Evolutionary conservation across 2,329 filamentous ascomycete species (phyloP), one percentile per base, ranked within the genome.

Genomic region (Aspergillus quadrilineatus): DNA sequence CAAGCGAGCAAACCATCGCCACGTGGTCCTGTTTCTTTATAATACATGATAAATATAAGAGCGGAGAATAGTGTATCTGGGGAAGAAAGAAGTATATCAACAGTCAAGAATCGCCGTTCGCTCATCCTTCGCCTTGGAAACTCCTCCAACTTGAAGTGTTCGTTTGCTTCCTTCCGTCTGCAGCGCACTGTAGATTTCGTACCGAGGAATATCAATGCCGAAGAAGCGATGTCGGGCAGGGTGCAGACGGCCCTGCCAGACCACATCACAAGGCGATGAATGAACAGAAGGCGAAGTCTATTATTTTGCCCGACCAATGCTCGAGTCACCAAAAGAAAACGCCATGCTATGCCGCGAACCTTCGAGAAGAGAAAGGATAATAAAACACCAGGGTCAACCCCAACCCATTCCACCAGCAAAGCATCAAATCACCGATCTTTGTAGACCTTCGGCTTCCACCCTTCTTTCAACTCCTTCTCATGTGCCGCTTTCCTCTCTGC

Each of bases 361-460:
- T 51, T 60, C 65, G 53, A 61, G 50, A 58, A 62, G 52, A 58
- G 52, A 49, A 50, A 39, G 50, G 37, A 49, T 37, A 53, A 50
- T 28, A 58, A 50, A 29, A 15, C 32, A 36, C 28, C 17, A 29
- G 34, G 17, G 47, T 50, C 12, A 22, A 41, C 34, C 10, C 34
- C 12, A 9, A 37, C 14, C 34, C 4, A 12, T 5, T 37, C 9
- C 34, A 37, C 1, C 32, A 30, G 22, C 17, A 6, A 26, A 52
- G 39, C 49, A 48, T 48, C 49, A 30, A 60, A 67, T 73, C 71
- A 89, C 82, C 86, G 82, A 73, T 95, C 90, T 79, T 95, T 95
- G 77, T 94, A 97, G 57, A 97, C 80, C 81, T 96, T 97, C 57
- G 93, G 94, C 73, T 92, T 95, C 86, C 91, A 97, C 0, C 93